These are phyloP conservation scores for Penicillium egyptiacum DNA, from an alignment of 495 filamentous ascomycete genomes.

Conservation along the genomic window DNA sequence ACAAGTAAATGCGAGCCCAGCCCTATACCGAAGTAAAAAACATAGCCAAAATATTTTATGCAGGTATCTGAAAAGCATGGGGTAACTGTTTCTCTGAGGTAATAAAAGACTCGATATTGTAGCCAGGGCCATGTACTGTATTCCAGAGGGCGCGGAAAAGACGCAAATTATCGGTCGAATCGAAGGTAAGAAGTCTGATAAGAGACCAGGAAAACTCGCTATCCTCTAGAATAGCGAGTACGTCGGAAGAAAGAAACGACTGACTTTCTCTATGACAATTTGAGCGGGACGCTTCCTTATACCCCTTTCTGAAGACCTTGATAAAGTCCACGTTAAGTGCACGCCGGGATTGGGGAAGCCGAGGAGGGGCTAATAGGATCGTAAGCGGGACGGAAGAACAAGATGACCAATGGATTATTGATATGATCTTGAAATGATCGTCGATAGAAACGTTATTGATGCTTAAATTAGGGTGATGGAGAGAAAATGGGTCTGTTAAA, in stretches of 20 bases:
- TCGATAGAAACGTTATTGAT: background rate
- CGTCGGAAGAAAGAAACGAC: background rate
- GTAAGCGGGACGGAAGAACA: background rate
- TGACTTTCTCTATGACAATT: background rate
- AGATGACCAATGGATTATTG: background rate
- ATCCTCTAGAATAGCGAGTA: background rate
- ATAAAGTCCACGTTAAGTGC: background rate
- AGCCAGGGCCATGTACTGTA: background rate
- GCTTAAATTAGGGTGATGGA: background rate
- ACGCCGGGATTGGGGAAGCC: background rate
- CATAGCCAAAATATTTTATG: too few relatives aligned
- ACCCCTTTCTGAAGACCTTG: background rate
- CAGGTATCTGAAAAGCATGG: too few relatives aligned
- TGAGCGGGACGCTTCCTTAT: background rate
- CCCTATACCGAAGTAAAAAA: too few relatives aligned
- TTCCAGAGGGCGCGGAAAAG: conserved; percentile 1
- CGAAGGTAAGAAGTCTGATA: conserved; percentile 3
- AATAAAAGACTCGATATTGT: background rate
- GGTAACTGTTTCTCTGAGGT: background rate
- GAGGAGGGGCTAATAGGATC: background rate
- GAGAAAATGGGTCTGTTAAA: background rate
- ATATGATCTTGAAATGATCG: background rate
- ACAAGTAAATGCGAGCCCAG: too few relatives aligned
- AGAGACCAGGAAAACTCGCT: background rate
- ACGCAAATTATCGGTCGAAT: conserved; percentile 4